Base-by-base conservation (phyloP, 768 basidiomycete genomes). In the Tephrocybe sp. region DNA sequence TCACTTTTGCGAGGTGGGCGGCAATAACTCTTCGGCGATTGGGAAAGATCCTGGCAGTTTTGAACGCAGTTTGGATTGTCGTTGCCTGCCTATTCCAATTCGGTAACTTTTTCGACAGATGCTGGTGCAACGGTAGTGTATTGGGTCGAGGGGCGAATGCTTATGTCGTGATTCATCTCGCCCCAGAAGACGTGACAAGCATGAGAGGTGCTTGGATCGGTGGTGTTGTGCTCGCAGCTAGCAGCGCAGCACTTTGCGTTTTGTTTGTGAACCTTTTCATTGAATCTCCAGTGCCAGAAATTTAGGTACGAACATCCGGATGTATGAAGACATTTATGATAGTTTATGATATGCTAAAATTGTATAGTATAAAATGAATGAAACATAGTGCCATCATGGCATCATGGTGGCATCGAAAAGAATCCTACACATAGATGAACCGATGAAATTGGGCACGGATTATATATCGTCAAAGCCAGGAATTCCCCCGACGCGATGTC, bases 401-500 rank as follows among this genome's bases (percentile, higher is more conserved):
- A n/a, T n/a, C n/a, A n/a, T n/a, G n/a, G n/a, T n/a, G n/a, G n/a
- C n/a, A n/a, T n/a, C n/a, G n/a, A n/a, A n/a, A n/a, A n/a, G n/a
- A n/a, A n/a, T n/a, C n/a, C n/a, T n/a, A n/a, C n/a, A n/a, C n/a
- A n/a, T n/a, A n/a, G n/a, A n/a, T n/a, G n/a, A n/a, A n/a, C n/a
- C n/a, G n/a, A n/a, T n/a, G n/a, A n/a, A n/a, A n/a, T n/a, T n/a
- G n/a, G n/a, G n/a, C n/a, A n/a, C n/a, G n/a, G n/a, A n/a, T n/a
- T n/a, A n/a, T n/a, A n/a, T n/a, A 63, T 80, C 79, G 63, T 69
- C 68, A 53, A 66, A 73, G 11, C 67, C 73, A 16, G 72, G 71
- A 59, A 73, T 68, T 15, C 72, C 71, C 45, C 56, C 64, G 18
- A 36, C 53, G 22, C 51, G 45, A 36, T 57, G 48, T 16, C 53